Conservation (phyloP, 495 filamentous ascomycete species). For the Tetracladium setigerum region DNA sequence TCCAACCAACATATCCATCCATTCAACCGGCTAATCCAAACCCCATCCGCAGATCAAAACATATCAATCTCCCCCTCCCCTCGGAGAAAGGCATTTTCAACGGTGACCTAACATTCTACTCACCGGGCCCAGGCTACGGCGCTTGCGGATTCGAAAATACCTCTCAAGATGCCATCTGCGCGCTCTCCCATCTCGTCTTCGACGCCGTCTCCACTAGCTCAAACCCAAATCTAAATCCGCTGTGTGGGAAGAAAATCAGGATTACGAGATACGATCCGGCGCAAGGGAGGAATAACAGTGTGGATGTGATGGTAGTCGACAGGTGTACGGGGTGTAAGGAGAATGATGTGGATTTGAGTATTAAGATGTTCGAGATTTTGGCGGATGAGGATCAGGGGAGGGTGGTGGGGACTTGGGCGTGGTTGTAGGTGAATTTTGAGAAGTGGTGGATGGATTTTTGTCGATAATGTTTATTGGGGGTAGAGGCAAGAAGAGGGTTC, state of each 20-base stretch:
- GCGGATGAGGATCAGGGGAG: slow-evolving; percentile 49
- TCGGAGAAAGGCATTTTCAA: slow-evolving; percentile 39
- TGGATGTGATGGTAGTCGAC: slow-evolving; percentile 66
- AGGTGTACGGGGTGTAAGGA: slow-evolving; percentile 59
- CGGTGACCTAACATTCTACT: slow-evolving; percentile 69
- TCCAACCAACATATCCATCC: no score
- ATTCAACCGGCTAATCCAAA: no score
- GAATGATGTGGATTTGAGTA: slow-evolving; percentile 60
- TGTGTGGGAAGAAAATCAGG: slow-evolving; percentile 60
- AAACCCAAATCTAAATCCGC: slow-evolving; percentile 62
- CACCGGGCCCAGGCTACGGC: slow-evolving; percentile 55
- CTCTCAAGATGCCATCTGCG: slow-evolving; percentile 49
- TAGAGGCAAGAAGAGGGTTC: neutral
- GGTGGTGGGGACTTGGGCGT: slow-evolving; percentile 59
- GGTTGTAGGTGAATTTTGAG: slow-evolving; percentile 41
- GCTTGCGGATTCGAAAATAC: slow-evolving; percentile 57
- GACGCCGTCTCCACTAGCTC: slow-evolving; percentile 45
- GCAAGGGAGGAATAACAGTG: slow-evolving; percentile 50
- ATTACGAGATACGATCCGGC: slow-evolving; percentile 58
- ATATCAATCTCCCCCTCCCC: slow-evolving; percentile 47
- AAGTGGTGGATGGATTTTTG: neutral
- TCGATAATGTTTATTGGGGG: slow-evolving; percentile 9
- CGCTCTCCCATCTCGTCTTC: slow-evolving; percentile 59
- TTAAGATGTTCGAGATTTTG: slow-evolving; percentile 50
- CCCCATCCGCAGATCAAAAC: slow-evolving; percentile 2